A percentile compares a stretch with the other conserved stretches of the same genome.
Conservation (phyloP, 1,284 basidiomycete species). For the Irpex sp. region DNA sequence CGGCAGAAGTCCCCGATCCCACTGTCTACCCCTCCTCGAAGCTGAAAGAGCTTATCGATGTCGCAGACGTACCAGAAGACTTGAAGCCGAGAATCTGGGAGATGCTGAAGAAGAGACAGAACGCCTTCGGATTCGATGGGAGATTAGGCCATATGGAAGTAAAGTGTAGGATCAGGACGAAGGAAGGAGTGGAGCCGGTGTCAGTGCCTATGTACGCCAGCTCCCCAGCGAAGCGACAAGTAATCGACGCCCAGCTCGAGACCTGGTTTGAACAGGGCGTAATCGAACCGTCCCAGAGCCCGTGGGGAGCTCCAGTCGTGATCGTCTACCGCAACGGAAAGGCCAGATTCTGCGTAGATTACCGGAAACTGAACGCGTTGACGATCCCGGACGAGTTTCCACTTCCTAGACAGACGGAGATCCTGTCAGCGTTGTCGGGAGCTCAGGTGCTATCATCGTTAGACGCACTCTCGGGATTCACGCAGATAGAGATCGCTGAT, state of each 20-base stretch:
- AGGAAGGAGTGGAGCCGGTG: slow-evolving; percentile 12
- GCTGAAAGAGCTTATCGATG: background rate
- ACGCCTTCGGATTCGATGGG: background rate
- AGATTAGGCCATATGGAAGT: background rate
- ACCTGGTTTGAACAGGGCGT: slow-evolving; percentile 25
- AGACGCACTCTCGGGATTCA: slow-evolving; percentile 37
- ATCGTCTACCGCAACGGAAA: slow-evolving; percentile 29
- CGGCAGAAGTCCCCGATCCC: background rate
- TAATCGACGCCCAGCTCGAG: slow-evolving; percentile 28
- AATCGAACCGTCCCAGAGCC: slow-evolving; percentile 29
- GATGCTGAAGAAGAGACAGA: background rate
- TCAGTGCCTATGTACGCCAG: slow-evolving; percentile 21
- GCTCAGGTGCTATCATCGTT: slow-evolving; percentile 29
- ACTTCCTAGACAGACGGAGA: slow-evolving; percentile 33
- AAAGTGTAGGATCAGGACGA: background rate
- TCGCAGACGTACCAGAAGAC: background rate
- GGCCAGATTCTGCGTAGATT: slow-evolving; percentile 14
- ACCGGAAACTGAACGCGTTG: slow-evolving; percentile 25
- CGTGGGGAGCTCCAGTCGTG: slow-evolving; percentile 29
- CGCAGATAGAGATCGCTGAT: too few species aligned
- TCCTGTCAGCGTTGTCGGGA: slow-evolving; percentile 29
- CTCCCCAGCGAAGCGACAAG: slow-evolving; percentile 27
- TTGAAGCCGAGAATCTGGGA: background rate
- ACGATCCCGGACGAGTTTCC: slow-evolving; percentile 37
- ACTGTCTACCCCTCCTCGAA: too few species aligned